Evolutionary conservation across 495 filamentous ascomycete species (phyloP), one percentile per base, ranked within the genome.

Genomic region (Penicillium steckii): DNA sequence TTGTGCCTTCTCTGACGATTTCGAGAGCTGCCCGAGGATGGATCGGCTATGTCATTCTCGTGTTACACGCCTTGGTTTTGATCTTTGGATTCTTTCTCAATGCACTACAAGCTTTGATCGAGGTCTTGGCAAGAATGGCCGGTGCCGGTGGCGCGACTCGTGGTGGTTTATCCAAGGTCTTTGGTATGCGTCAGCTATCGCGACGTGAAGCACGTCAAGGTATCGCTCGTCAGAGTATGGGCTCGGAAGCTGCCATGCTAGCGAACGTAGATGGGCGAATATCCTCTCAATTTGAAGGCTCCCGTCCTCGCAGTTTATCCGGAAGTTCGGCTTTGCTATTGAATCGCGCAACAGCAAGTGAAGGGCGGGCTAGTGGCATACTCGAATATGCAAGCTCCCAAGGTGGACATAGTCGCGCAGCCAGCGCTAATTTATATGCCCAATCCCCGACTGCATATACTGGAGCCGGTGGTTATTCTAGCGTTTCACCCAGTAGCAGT

Each of bases 1-100:
- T 98, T 68, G 79, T 92, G 10, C 91, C 92, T 2, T 86, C 87
- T 10, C 74, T 97, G 3, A 83, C 84, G 3, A 82, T 97, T 7
- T 80, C 82, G 2, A 84, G 91, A 59, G 81, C 85, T 1, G 75
- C 89, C 3, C 91, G 89, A 58, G 89, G 91, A 12, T 98, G 94
- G 94, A 89, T 97, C 57, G 94, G 93, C 25, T 98, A 97, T 66
- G 80, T 85, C 17, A 96, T 97, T 48, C 80, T 98, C 23, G 66
- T 95, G 19, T 78, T 95, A 46, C 94, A 98, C 60, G 92, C 81
- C 9, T 76, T 88, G 53, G 90, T 96, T 6, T 75, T 98, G 6
- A 84, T 96, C 8, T 95, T 96, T 60, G 92, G 90, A 3, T 98
- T 97, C 73, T 90, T 96, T 62, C 74, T 97, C 24, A 97, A 96